Evolutionary conservation across 495 filamentous ascomycete species (phyloP).

Genomic region (Penicillium nucicola): DNA sequence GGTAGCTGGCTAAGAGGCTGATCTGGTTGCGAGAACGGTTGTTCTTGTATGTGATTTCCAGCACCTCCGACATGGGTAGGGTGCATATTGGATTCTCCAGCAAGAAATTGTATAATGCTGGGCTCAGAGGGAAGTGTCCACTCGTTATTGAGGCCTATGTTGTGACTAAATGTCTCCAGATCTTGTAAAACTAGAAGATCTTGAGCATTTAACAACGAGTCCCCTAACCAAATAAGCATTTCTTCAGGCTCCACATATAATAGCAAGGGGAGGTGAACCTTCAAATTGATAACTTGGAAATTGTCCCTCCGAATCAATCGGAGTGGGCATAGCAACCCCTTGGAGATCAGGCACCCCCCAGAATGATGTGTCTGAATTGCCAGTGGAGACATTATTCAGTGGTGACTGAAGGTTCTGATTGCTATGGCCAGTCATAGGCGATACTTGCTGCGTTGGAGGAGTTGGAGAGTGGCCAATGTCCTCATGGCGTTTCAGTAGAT

Average conservation of each 20-base stretch:
- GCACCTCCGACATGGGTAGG: neutral
- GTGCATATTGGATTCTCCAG: neutral
- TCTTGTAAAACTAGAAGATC: slow-evolving; percentile 12
- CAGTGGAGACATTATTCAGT: neutral
- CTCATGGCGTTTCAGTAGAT: slow-evolving; percentile 18
- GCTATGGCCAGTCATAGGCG: neutral
- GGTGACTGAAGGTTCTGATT: neutral
- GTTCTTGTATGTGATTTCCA: neutral
- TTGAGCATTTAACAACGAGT: neutral
- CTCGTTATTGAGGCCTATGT: slow-evolving; percentile 11
- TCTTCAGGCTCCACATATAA: neutral
- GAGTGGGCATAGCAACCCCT: neutral
- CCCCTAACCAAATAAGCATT: neutral
- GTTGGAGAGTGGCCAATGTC: slow-evolving; percentile 8
- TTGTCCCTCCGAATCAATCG: neutral
- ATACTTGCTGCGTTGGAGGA: slow-evolving; percentile 1
- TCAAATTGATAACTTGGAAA: neutral
- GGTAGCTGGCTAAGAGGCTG: slow-evolving; percentile 1
- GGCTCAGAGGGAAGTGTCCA: slow-evolving; percentile 6
- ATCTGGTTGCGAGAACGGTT: neutral
- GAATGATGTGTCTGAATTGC: neutral
- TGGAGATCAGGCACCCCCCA: neutral
- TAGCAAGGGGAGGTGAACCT: neutral
- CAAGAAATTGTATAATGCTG: slow-evolving; percentile 1
- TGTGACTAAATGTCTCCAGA: slow-evolving; percentile 14